Evolutionary conservation across 2,329 filamentous ascomycete species (phyloP).

Genomic region (Falciphora oryzae): DNA sequence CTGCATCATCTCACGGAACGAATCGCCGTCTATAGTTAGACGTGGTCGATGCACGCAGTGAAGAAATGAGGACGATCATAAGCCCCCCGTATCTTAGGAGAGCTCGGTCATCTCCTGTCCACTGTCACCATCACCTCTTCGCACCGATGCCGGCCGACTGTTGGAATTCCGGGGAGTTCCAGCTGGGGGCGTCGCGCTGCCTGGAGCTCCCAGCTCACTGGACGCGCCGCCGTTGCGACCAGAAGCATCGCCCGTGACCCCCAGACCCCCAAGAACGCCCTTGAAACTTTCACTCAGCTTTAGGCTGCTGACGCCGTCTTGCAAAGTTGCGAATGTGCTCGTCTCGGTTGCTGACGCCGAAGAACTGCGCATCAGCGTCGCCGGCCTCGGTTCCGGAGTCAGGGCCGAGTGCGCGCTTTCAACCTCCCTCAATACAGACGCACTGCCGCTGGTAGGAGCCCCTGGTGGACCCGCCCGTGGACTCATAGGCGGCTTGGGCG

Average conservation of each 20-base stretch:
- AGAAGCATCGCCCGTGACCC: slow-evolving; percentile 6
- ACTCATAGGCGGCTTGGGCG: slow-evolving; percentile 11
- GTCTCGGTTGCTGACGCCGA: slow-evolving; percentile 10
- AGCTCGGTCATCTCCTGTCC: slow-evolving; percentile 18
- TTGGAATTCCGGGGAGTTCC: neutral
- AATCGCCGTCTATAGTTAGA: too few relatives aligned
- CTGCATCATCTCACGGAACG: too few relatives aligned
- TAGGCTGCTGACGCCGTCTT: slow-evolving; percentile 18
- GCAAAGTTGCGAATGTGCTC: slow-evolving; percentile 15
- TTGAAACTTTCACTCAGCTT: slow-evolving; percentile 18
- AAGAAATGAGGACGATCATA: too few relatives aligned
- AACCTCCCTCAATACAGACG: slow-evolving; percentile 14
- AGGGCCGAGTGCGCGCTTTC: slow-evolving; percentile 16
- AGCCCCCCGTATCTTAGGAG: slow-evolving; percentile 6
- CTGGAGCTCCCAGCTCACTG: neutral
- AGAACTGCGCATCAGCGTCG: slow-evolving; percentile 13
- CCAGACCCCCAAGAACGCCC: slow-evolving; percentile 17
- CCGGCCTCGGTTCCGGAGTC: slow-evolving; percentile 10
- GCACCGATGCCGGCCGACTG: neutral
- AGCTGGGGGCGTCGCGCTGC: too few relatives aligned
- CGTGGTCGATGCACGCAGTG: too few relatives aligned
- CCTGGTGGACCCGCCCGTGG: slow-evolving; percentile 33
- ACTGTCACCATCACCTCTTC: slow-evolving; percentile 3
- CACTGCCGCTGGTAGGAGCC: slow-evolving; percentile 20
- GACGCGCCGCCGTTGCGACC: slow-evolving; percentile 7